These are phyloP conservation scores for Margaritispora aquatica DNA, from an alignment of 495 filamentous ascomycete species.

Conservation along the genomic window DNA sequence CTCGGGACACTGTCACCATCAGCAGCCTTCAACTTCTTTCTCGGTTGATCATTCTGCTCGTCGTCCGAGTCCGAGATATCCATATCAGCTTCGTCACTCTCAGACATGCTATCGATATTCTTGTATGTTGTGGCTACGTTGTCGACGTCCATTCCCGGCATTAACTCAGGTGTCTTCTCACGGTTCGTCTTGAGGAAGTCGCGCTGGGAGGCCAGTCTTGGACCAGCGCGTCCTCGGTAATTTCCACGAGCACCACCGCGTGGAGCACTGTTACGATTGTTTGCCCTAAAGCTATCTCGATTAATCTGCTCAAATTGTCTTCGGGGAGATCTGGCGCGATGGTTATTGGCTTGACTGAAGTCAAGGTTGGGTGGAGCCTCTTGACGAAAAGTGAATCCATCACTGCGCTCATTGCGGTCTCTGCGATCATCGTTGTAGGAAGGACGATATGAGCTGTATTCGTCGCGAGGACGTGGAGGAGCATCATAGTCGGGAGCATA, in stretches of 20 bases:
- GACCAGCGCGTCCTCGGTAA: conserved; percentile 21
- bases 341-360: conserved; percentile 6
- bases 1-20: conserved; percentile 50
- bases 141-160: conserved; percentile 27
- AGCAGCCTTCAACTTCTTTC: conserved; percentile 26
- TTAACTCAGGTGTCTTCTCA: conserved; percentile 24
- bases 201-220: conserved; percentile 22
- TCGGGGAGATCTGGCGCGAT: conserved; percentile 8
- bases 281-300: neutral
- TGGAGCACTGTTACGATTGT: conserved; percentile 1
- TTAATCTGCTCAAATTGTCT: neutral
- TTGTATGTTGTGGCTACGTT: conserved; percentile 35
- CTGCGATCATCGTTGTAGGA: conserved; percentile 8
- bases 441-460: neutral
- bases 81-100: conserved; percentile 69
- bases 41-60: conserved; percentile 33
- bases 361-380: conserved; percentile 21
- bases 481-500: conserved; percentile 2
- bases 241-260: conserved; percentile 11
- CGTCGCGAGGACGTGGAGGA: conserved; percentile 6
- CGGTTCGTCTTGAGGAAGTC: conserved; percentile 22
- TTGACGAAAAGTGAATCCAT: conserved; percentile 20
- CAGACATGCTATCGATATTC: conserved; percentile 55
- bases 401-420: neutral
- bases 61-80: conserved; percentile 46